Conservation (phyloP, 345 rosid species). For the Pistacia integerrima region DNA sequence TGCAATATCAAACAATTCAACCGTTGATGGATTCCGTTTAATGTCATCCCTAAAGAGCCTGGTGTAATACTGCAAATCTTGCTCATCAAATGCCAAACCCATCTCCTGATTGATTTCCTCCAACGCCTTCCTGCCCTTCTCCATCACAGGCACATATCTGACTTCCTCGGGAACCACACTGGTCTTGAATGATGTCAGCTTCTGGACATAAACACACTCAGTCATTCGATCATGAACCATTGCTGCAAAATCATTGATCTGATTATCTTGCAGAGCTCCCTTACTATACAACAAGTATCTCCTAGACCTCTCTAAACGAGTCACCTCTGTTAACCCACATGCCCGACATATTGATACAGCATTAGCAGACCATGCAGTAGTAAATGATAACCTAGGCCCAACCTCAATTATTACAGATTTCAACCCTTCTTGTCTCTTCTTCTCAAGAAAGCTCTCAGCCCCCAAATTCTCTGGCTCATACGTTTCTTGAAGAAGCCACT, state of each 20-base stretch:
- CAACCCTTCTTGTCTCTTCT: constrained; percentile 67
- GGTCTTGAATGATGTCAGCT: constrained; percentile 65
- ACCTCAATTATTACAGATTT: constrained; percentile 67
- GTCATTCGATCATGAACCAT: constrained; percentile 95
- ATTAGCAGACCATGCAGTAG: constrained; percentile 95
- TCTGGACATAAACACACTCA: constrained; percentile 69
- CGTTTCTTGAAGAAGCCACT: constrained; percentile 91
- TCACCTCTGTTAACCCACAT: constrained; percentile 77
- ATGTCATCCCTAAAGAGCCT: constrained; percentile 73
- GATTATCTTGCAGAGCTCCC: constrained; percentile 54
- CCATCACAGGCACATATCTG: constrained; percentile 70
- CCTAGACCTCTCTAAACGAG: constrained; percentile 83
- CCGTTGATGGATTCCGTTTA: constrained; percentile 79
- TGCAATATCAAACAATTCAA: constrained; percentile 91
- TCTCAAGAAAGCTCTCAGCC: constrained; percentile 71
- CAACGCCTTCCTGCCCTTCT: constrained; percentile 77
- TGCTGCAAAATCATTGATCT: constrained; percentile 63
- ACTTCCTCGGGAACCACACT: constrained; percentile 78
- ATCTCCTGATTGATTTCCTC: constrained; percentile 88
- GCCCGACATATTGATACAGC: constrained; percentile 84
- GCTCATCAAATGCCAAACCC: constrained; percentile 97
- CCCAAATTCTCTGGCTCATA: constrained; percentile 90
- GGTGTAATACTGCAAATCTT: constrained; percentile 87
- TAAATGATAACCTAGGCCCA: constrained; percentile 86
- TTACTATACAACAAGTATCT: constrained; percentile 73